phyloP scores from a whole-genome alignment of 2,329 filamentous ascomycete genomes.

The Botrytis elliptica region DNA sequence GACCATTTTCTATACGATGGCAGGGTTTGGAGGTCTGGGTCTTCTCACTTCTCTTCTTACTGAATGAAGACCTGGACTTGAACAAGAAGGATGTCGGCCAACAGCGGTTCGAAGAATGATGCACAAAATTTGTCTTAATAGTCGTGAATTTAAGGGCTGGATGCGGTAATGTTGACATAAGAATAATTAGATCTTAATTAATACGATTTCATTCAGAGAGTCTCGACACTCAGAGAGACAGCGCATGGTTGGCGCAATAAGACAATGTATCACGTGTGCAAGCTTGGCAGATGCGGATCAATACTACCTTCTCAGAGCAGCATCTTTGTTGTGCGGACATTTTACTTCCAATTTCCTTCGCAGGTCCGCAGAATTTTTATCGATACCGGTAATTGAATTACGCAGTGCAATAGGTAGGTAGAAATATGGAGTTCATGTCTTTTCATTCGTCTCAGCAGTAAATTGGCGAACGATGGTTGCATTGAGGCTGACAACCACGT shows the following conservation, averaged over 20 bases:
- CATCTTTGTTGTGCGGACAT: too few species aligned
- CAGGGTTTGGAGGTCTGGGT: not conserved
- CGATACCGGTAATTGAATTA: rapidly evolving
- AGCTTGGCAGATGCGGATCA: too few species aligned
- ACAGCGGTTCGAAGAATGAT: not conserved
- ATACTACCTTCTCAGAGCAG: too few species aligned
- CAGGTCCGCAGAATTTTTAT: too few species aligned
- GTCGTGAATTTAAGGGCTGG: not conserved
- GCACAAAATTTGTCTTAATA: not conserved
- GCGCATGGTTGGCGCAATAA: too few species aligned
- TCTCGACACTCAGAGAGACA: too few species aligned
- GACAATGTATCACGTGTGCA: too few species aligned
- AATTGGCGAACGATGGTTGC: not conserved
- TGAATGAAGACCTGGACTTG: not conserved
- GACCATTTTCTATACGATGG: not conserved
- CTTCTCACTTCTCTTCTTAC: not conserved
- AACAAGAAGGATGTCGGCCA: not conserved
- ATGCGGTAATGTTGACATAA: not conserved
- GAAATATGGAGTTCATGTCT: not conserved
- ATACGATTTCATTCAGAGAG: too few species aligned
- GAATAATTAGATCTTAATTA: too few species aligned
- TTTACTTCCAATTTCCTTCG: too few species aligned
- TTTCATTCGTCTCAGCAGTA: not conserved
- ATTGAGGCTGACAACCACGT: not conserved
- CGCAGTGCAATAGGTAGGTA: not conserved